phyloP scores from a whole-genome alignment of 371 early-diverging fungal genomes.

The Mortierella polycephala region DNA sequence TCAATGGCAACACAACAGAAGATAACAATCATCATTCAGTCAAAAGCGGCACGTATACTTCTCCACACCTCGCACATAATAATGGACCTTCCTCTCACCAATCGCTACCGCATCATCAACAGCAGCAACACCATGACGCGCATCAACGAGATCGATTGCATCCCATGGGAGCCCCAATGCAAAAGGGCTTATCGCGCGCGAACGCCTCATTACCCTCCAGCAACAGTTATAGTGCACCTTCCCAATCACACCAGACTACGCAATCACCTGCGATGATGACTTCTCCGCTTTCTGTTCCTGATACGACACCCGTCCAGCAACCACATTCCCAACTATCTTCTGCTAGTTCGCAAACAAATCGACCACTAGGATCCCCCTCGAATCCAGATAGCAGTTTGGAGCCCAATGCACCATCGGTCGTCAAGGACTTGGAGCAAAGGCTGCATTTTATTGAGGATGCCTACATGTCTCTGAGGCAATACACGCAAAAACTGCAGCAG shows the following conservation, averaged over 20 bases:
- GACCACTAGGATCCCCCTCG: constrained; percentile 4
- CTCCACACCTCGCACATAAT: constrained; percentile 1
- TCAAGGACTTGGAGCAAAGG: constrained; percentile 26
- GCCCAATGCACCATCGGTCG: not conserved
- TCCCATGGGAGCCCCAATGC: constrained; percentile 21
- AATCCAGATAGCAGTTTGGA: constrained; percentile 5
- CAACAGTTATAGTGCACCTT: constrained; percentile 21
- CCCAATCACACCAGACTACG: constrained; percentile 11
- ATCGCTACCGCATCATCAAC: constrained; percentile 1
- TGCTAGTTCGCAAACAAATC: constrained; percentile 1
- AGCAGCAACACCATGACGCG: constrained; percentile 13
- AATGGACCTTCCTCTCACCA: constrained; percentile 1
- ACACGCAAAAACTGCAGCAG: constrained; percentile 37
- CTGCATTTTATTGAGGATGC: constrained; percentile 35
- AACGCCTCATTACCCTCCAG: constrained; percentile 36
- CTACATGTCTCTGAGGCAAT: constrained; percentile 23
- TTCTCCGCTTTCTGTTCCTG: not conserved
- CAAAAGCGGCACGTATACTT: not conserved
- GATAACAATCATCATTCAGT: not conserved
- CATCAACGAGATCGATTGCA: constrained; percentile 31
- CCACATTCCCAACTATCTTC: constrained; percentile 5
- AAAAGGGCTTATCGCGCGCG: constrained; percentile 23
- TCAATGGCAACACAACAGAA: too few relatives aligned
- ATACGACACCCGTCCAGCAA: not conserved
- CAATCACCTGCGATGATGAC: constrained; percentile 9